A percentile compares a stretch with the other conserved stretches of the same genome.
These are phyloP conservation scores for Phaeomoniella chlamydospora DNA, from an alignment of 2,329 filamentous ascomycete species.

Conservation along the genomic window DNA sequence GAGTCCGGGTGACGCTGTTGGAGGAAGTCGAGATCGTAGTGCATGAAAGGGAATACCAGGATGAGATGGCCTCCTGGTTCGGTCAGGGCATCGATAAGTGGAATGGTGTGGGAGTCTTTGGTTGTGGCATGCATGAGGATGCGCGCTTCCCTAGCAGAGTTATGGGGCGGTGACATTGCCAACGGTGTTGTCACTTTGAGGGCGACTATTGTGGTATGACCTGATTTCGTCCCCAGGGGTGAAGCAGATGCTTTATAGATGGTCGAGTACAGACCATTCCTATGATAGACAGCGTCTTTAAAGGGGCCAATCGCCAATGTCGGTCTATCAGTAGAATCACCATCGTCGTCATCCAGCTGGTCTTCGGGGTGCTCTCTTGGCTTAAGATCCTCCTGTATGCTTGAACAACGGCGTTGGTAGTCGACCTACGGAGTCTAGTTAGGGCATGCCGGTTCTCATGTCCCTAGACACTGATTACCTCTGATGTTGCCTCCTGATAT, in stretches of 20 bases:
- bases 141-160: slow-evolving; percentile 63
- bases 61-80: slow-evolving; percentile 59
- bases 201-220: slow-evolving; percentile 36
- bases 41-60: slow-evolving; percentile 74
- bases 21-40: slow-evolving; percentile 55
- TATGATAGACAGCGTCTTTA: slow-evolving; percentile 39
- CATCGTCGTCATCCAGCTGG: slow-evolving; percentile 40
- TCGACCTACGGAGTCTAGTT: slow-evolving; percentile 36
- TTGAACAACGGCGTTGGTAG: slow-evolving; percentile 29
- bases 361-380: slow-evolving; percentile 8
- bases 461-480: slow-evolving; percentile 32
- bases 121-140: slow-evolving; percentile 43
- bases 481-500: slow-evolving; percentile 41
- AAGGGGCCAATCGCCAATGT: slow-evolving; percentile 36
- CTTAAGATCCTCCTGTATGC: slow-evolving; percentile 11
- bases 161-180: slow-evolving; percentile 63
- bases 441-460: not conserved
- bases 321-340: slow-evolving; percentile 21
- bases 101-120: slow-evolving; percentile 41
- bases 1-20: slow-evolving; percentile 29
- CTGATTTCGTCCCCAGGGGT: slow-evolving; percentile 1
- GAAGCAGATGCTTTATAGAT: slow-evolving; percentile 55
- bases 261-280: slow-evolving; percentile 63
- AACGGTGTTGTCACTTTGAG: slow-evolving; percentile 76
- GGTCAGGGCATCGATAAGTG: slow-evolving; percentile 45